phyloP scores from a whole-genome alignment of 1,284 basidiomycete genomes.

The Papiliotrema nemorosa region DNA sequence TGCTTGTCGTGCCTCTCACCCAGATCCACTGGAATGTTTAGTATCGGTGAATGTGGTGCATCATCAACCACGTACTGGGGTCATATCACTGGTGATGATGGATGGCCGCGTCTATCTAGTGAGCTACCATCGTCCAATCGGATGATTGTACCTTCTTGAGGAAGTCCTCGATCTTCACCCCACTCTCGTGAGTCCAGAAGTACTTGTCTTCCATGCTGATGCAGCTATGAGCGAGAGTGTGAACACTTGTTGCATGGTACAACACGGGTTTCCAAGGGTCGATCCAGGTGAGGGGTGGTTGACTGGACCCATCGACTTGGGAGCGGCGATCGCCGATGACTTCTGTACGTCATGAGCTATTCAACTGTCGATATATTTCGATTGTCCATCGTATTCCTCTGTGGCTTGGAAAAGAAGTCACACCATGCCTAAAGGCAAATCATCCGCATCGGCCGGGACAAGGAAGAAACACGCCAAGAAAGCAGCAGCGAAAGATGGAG shows the following conservation, averaged over 20 bases:
- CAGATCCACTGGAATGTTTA: constrained; percentile 23
- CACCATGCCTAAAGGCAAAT: constrained; percentile 44
- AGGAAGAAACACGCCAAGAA: constrained; percentile 63
- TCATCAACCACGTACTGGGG: constrained; percentile 11
- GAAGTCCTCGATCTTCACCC: constrained; percentile 19
- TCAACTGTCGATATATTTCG: no score
- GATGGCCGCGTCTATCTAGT: constrained; percentile 19
- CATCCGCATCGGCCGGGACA: constrained; percentile 72
- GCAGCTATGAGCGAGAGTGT: no score
- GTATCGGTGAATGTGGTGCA: neutral
- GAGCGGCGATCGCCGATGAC: no score
- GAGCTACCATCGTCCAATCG: neutral
- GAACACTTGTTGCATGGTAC: no score
- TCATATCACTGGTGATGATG: constrained; percentile 14
- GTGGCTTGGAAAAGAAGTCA: no score
- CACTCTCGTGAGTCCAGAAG: constrained; percentile 15
- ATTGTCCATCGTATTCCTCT: no score
- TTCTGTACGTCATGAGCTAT: no score
- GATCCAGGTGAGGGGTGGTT: no score
- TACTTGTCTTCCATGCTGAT: constrained; percentile 11
- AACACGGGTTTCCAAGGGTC: no score
- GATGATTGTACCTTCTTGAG: constrained; percentile 26
- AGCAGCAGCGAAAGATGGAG: constrained; percentile 25
- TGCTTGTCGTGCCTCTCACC: constrained; percentile 7
- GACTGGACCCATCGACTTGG: no score